These are phyloP conservation scores for Arabis hirsuta DNA, from an alignment of 345 rosid species.

Conservation along the genomic window DNA sequence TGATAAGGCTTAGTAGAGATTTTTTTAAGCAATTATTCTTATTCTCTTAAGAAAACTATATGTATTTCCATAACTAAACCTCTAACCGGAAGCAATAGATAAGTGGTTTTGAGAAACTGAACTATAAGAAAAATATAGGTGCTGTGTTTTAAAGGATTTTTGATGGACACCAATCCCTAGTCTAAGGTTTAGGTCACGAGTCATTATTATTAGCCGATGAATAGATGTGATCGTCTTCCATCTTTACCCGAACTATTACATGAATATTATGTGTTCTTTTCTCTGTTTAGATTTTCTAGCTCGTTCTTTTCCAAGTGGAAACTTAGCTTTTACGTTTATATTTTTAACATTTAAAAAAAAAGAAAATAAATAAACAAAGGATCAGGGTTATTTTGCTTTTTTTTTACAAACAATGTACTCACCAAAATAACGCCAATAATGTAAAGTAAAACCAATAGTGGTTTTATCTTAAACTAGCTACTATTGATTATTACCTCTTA, in stretches of 20 bases:
- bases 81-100: conserved; percentile 6
- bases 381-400: neutral
- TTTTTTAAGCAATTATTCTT: neutral
- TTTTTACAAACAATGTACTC: neutral
- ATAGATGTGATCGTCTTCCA: conserved; percentile 34
- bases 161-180: conserved; percentile 39
- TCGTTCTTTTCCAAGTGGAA: conserved; percentile 10
- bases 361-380: neutral
- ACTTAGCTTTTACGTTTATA: conserved; percentile 31
- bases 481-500: neutral
- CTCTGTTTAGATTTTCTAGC: conserved; percentile 11
- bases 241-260: conserved; percentile 21
- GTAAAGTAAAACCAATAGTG: conserved; percentile 33
- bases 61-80: conserved; percentile 10
- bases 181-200: conserved; percentile 48
- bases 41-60: conserved; percentile 1
- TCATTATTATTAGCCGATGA: conserved; percentile 42
- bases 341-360: neutral
- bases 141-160: conserved; percentile 16
- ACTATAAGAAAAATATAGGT: conserved; percentile 10
- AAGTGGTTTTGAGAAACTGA: conserved; percentile 4
- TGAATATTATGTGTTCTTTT: conserved; percentile 8
- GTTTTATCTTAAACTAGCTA: conserved; percentile 34
- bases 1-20: too few relatives aligned
- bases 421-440: neutral